phyloP scores from a whole-genome alignment of 75 land plant genomes.

The Pseudotsuga menziesii region DNA sequence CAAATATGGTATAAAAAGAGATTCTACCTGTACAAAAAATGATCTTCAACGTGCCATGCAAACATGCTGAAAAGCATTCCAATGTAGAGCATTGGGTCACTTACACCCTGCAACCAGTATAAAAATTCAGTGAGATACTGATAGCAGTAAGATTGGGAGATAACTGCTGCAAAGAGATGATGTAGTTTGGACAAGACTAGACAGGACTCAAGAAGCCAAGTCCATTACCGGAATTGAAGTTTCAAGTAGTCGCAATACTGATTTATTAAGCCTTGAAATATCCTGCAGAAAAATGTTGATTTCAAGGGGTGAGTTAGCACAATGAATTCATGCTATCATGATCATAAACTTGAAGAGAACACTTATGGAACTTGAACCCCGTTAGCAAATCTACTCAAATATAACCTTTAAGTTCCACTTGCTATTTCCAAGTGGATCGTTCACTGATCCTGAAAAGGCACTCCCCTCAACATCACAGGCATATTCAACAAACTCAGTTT shows the following conservation, averaged over 20 bases:
- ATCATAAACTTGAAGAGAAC: no score
- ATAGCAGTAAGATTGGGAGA: background rate
- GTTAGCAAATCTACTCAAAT: background rate
- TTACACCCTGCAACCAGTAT: slow-evolving; percentile 65
- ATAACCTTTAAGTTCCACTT: slow-evolving; percentile 90
- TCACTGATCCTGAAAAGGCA: slow-evolving; percentile 76
- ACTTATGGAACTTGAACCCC: background rate
- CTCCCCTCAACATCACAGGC: slow-evolving; percentile 97
- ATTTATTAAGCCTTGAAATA: slow-evolving; percentile 63
- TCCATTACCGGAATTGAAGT: slow-evolving; percentile 61
- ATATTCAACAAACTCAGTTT: slow-evolving; percentile 75
- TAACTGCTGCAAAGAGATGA: background rate
- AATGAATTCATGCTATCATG: no score
- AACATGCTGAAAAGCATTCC: slow-evolving; percentile 98
- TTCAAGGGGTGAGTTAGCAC: no score
- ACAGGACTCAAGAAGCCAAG: background rate
- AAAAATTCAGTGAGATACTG: background rate
- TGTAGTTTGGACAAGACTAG: background rate
- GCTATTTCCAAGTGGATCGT: slow-evolving; percentile 74
- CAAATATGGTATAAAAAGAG: background rate
- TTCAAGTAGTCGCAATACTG: slow-evolving; percentile 67
- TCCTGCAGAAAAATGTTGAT: slow-evolving; percentile 25
- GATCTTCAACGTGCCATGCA: slow-evolving; percentile 99
- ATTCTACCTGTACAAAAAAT: slow-evolving; percentile 80
- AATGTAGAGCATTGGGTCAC: slow-evolving; percentile 96